Conservation (phyloP, 2,329 filamentous ascomycete species). For the Remersonia thermophila region DNA sequence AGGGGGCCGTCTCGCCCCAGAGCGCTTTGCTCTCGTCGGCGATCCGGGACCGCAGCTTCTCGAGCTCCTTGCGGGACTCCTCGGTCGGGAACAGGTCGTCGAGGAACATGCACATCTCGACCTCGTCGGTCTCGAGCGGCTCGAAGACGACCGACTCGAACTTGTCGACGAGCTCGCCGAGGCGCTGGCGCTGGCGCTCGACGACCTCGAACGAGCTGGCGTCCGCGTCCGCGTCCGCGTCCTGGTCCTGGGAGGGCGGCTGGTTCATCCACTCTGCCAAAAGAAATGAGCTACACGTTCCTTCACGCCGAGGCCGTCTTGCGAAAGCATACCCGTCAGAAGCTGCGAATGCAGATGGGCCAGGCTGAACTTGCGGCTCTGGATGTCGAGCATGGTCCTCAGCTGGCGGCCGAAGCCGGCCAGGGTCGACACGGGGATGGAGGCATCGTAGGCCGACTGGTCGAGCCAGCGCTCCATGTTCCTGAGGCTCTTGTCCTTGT, state of each 20-base stretch:
- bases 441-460: conserved; percentile 26
- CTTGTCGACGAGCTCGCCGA: conserved; percentile 26
- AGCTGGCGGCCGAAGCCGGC: conserved; percentile 22
- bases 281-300: too few relatives aligned
- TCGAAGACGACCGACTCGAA: conserved; percentile 28
- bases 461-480: conserved; percentile 25
- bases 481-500: conserved; percentile 8
- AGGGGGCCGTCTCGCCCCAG: conserved; percentile 19
- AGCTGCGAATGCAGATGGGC: conserved; percentile 25
- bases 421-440: conserved; percentile 23
- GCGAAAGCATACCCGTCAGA: conserved; percentile 21
- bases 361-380: conserved; percentile 25
- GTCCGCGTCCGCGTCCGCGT: conserved; percentile 9
- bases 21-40: conserved; percentile 11
- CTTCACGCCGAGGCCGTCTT: too few relatives aligned
- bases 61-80: conserved; percentile 15
- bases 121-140: conserved; percentile 23
- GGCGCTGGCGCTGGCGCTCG: conserved; percentile 24
- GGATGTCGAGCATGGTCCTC: conserved; percentile 22
- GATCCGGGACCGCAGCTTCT: conserved; percentile 12
- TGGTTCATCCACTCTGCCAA: conserved; percentile 25
- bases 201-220: conserved; percentile 21
- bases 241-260: conserved; percentile 1
- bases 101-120: conserved; percentile 22
- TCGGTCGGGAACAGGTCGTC: conserved; percentile 21